Conservation (phyloP, 345 rosid genomes). For the Melaleuca alternifolia region DNA sequence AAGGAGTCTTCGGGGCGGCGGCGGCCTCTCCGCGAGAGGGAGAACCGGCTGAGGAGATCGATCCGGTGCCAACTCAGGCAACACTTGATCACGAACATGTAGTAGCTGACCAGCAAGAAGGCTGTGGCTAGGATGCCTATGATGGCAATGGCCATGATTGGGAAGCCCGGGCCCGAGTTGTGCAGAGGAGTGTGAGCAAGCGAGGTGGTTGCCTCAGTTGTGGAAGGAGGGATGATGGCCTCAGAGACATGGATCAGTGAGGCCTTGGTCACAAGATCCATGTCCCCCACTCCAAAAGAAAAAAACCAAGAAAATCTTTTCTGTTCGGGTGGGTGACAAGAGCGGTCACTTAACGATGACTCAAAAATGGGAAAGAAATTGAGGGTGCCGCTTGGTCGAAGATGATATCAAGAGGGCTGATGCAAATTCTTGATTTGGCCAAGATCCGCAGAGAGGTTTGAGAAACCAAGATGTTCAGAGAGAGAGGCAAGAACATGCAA, state of each 20-base stretch:
- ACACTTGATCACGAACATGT: constrained; percentile 78
- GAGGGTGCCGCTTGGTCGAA: background rate
- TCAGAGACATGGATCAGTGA: constrained; percentile 11
- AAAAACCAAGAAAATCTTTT: background rate
- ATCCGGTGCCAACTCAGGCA: constrained; percentile 78
- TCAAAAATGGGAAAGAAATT: background rate
- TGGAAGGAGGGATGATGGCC: constrained; percentile 19
- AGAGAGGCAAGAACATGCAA: constrained; percentile 12
- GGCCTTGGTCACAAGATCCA: constrained; percentile 35
- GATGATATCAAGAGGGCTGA: background rate
- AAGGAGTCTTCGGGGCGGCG: constrained; percentile 29
- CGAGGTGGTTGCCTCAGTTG: constrained; percentile 13
- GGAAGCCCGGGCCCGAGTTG: constrained; percentile 42
- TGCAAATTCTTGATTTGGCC: background rate
- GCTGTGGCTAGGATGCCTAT: constrained; percentile 81
- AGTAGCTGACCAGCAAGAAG: constrained; percentile 78
- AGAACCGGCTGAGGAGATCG: constrained; percentile 48
- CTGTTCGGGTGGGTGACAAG: background rate
- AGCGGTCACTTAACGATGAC: background rate
- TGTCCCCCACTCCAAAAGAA: background rate
- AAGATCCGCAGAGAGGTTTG: background rate
- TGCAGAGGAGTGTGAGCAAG: constrained; percentile 11
- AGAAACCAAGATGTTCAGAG: background rate
- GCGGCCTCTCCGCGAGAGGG: constrained; percentile 37
- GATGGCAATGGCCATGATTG: constrained; percentile 64